Percentiles rank a stretch among this genome's conserved stretches.
Evolutionary conservation across 495 filamentous ascomycete genomes (phyloP).

Genomic region (Penicillium simplicissimum): DNA sequence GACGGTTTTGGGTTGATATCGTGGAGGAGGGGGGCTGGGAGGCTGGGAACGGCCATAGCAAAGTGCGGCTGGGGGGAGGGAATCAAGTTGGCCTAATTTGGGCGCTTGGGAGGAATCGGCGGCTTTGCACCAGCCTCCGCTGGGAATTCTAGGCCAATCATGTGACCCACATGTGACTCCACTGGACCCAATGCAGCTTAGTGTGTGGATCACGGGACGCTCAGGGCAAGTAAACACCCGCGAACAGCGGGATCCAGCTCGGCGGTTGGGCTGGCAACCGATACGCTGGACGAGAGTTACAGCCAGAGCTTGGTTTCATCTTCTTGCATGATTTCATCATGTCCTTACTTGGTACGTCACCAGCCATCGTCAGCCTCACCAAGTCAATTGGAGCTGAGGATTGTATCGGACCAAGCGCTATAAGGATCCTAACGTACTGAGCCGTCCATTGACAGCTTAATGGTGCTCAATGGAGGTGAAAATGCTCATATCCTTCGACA

Average conservation of each 20-base stretch:
- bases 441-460: too few species aligned
- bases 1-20: conserved; percentile 30
- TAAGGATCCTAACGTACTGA: neutral
- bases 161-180: neutral
- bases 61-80: conserved; percentile 23
- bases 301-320: conserved; percentile 5
- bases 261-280: conserved; percentile 34
- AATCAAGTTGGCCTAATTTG: neutral
- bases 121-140: conserved; percentile 33
- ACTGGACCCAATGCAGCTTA: conserved; percentile 34
- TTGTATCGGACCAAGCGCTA: neutral
- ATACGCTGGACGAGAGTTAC: conserved; percentile 9
- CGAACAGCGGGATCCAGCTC: conserved; percentile 16
- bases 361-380: neutral
- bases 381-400: neutral
- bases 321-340: neutral
- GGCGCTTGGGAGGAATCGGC: neutral
- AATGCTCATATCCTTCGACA: too few species aligned
- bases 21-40: conserved; percentile 44
- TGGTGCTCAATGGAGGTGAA: too few species aligned
- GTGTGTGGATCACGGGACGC: conserved; percentile 32
- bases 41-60: conserved; percentile 41
- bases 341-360: neutral
- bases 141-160: conserved; percentile 23
- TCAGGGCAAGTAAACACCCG: conserved; percentile 42